Evolutionary conservation across 805 yeast genomes (phyloP), one percentile per base, ranked within the genome.

Genomic region (Helenozyma baotianmanensis): DNA sequence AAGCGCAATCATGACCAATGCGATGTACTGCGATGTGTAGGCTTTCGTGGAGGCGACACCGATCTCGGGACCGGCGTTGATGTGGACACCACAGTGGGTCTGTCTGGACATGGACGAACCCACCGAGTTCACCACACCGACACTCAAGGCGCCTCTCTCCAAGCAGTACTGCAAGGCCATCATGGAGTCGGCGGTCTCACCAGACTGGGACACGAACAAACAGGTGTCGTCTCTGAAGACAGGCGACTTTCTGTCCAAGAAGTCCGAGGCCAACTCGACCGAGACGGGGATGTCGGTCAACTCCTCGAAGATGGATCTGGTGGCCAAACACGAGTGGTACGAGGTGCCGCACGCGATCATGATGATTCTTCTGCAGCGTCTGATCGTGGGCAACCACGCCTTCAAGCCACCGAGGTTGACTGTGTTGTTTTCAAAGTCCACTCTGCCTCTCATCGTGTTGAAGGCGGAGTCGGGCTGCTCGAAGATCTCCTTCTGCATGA

Each of bases 301-400:
- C 59, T 92, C 98, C 65, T 92, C 99, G 58, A 92, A 89, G 44
- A 88, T 81, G 11, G 96, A 84, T 64, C 99, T 80, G 14, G 96
- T 90, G 14, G 98, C 98, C 57, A 92, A 67, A 70, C 99, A 92
- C 12, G 98, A 92, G 65, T 92, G 98, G 59, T 89, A 92, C 0
- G 98, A 92, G 6, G 99, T 92, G 68, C 99, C 99, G 68, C 99
- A 92, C 2, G 98, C 99, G 66, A 92, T 85, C 97, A 92, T 92
- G 39, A 89, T 85, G 51, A 92, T 75, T 64, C 98, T 79, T 66
- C 97, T 80, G 50, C 96, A 88, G 55, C 96, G 79, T 66, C 97
- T 78, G 43, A 92, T 85, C 28, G 92, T 84, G 18, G 92, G 79
- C 43, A 92, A 70, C 74, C 80, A 85, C 11, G 82, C 72, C 48